Evolutionary conservation across 2,329 filamentous ascomycete species (phyloP), one percentile per base, ranked within the genome.

Genomic region (Fusarium sambucinum): DNA sequence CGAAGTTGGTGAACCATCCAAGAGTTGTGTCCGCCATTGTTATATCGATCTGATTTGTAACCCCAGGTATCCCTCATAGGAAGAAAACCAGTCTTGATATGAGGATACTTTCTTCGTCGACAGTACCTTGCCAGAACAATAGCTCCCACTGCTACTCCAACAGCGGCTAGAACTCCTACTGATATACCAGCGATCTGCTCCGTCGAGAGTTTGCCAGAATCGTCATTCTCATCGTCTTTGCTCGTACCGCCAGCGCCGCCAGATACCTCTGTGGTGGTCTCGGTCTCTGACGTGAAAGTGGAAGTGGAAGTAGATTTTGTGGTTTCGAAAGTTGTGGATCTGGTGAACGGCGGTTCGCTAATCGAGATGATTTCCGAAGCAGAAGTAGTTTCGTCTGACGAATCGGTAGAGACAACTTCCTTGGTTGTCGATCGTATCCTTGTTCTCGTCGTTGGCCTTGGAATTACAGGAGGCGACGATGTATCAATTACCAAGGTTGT

Each of bases 131-230:
- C 79, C 16, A 85, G 55, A 10, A 86, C 69, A 25, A 88, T 81
- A 14, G 85, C 73, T 6, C 79, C 80, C 29, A 87, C 71, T 8
- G 82, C 84, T 19, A 90, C 69, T 6, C 82, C 75, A 5, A 84
- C 77, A 2, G 82, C 83, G 6, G 83, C 85, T 6, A 83, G 81
- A 13, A 83, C 80, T 8, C 87, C 89, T 6, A 88, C 79, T 2
- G 84, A 80, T 60, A 91, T 88, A 9, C 88, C 89, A 19, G 83
- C 83, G 46, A 90, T 82, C 64, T 89, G 85, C 6, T 77, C 77
- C 9, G 78, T 79, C 30, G 66, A 78, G 16, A 81, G 75, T 30
- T 55, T 58, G 14, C 54, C 45, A 8, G 61, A 60, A 21, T 61
- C 69, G 21, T 62, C 65, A 3, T 63, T 47, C 17, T 55, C 54